Conservation (phyloP, 768 basidiomycete species). For the Myochromella boudieri region DNA sequence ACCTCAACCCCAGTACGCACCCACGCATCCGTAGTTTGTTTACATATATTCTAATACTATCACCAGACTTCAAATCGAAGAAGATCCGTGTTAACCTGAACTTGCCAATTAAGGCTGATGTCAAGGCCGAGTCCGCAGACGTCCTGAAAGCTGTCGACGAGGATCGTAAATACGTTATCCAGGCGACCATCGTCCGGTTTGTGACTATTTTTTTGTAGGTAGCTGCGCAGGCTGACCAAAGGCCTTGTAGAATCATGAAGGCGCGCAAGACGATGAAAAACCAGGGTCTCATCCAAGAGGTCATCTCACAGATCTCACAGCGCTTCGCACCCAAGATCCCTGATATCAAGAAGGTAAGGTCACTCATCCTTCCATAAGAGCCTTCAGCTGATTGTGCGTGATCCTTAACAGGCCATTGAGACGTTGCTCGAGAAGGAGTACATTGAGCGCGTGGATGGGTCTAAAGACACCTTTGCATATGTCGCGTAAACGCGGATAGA, state of each 20-base stretch:
- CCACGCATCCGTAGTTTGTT: too few species aligned
- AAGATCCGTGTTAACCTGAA: conserved; percentile 93
- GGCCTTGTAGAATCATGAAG: conserved; percentile 80
- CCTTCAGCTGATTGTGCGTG: not conserved
- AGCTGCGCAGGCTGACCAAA: not conserved
- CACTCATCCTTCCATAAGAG: not conserved
- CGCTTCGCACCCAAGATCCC: conserved; percentile 93
- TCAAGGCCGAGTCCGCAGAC: conserved; percentile 88
- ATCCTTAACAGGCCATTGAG: conserved; percentile 74
- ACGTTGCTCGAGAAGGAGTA: conserved; percentile 96
- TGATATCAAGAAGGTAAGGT: conserved; percentile 91
- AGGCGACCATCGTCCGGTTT: conserved; percentile 88
- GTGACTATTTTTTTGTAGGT: not conserved
- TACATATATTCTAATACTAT: not conserved
- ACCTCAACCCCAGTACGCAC: conserved; percentile 79
- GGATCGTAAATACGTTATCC: conserved; percentile 96
- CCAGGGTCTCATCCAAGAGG: conserved; percentile 85
- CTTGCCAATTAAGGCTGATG: conserved; percentile 92
- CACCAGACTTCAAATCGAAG: conserved; percentile 87
- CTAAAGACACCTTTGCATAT: conserved; percentile 85
- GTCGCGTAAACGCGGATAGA: too few species aligned
- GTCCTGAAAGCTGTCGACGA: conserved; percentile 96
- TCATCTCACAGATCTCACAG: conserved; percentile 86
- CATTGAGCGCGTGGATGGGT: conserved; percentile 92
- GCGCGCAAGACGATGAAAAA: conserved; percentile 96